Conservation (phyloP, 208 protist species). For the Trypanosoma conorhini region DNA sequence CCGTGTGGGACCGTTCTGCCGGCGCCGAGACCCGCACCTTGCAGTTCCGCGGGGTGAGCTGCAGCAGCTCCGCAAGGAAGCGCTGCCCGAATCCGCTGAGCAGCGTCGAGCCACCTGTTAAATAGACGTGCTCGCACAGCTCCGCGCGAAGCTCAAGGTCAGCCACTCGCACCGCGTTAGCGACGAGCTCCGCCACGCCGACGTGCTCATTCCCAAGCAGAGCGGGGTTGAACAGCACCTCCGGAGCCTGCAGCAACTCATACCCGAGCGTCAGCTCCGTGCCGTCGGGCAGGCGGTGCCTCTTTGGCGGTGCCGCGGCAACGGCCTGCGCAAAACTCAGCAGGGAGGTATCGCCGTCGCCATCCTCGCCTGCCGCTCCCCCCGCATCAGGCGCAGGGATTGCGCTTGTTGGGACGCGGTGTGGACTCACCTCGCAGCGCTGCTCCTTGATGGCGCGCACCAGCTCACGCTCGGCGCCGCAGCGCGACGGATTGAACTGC, state of each 20-base stretch:
- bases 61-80: conserved; percentile 89
- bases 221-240: conserved; percentile 84
- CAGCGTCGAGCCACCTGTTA: conserved; percentile 93
- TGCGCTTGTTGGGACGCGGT: conserved; percentile 14
- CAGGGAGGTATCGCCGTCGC: conserved; percentile 38
- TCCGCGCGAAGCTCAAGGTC: conserved; percentile 75
- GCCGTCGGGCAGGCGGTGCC: conserved; percentile 81
- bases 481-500: conserved; percentile 34
- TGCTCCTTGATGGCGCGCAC: conserved; percentile 53
- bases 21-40: conserved; percentile 93
- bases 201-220: conserved; percentile 55
- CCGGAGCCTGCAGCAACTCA: conserved; percentile 54
- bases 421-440: conserved; percentile 35
- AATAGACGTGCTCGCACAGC: conserved; percentile 83
- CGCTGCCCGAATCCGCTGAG: conserved; percentile 92
- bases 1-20: conserved; percentile 85
- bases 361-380: conserved; percentile 37
- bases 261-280: conserved; percentile 48
- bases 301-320: background rate
- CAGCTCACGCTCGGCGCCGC: conserved; percentile 41
- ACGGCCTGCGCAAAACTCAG: conserved; percentile 7
- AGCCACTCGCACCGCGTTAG: conserved; percentile 76
- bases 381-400: background rate
- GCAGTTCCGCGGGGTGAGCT: conserved; percentile 63
- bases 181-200: conserved; percentile 66